Evolutionary conservation across 768 basidiomycete species (phyloP), one percentile per base, ranked within the genome.

Genomic region (Lanmaoa rubissima): DNA sequence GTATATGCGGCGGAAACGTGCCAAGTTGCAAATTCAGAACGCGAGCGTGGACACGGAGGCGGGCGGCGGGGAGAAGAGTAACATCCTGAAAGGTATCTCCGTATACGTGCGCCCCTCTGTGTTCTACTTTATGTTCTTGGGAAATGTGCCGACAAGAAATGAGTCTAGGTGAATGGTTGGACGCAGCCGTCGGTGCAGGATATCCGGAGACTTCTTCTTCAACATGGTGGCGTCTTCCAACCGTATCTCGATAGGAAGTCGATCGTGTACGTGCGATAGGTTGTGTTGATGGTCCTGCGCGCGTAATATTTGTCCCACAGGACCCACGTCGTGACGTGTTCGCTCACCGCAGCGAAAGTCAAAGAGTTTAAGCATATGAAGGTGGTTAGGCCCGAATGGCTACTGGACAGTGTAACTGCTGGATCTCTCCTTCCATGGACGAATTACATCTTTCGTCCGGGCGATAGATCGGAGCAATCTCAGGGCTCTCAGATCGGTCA

Each of bases 321-420:
- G 32, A 96, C 94, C 0, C 94, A 97, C 69, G 87, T 99, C 63
- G 78, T 99, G 48, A 96, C 97, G 4, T 89, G 88, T 61, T 89
- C 91, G 34, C 80, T 99, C 43, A 98, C 96, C 0, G 88, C 92
- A 0, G 85, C 86, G 41, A 99, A 98, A 73, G 81, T 93, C 43
- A 83, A 82, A 21, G 94, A 96, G 64, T 98, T 94, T 72, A 82
- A 87, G 69, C 72, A 87, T 41, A 90, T 96, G 88, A 97, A 94
- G 69, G 88, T 98, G 16, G 94, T 89, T 39, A 78, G 78, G 45
- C 93, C 94, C 0, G 86, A 87, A 55, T 99, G 97, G 97, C 78
- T 99, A 12, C 76, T 87, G 12, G 83, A 94, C 34, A 95, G 92
- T 61, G 82, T 81, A n/a, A 75, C 84, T 52, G 79, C 78, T 3